Base-by-base conservation (phyloP, 768 basidiomycete species). In the Amanita phalloides region DNA sequence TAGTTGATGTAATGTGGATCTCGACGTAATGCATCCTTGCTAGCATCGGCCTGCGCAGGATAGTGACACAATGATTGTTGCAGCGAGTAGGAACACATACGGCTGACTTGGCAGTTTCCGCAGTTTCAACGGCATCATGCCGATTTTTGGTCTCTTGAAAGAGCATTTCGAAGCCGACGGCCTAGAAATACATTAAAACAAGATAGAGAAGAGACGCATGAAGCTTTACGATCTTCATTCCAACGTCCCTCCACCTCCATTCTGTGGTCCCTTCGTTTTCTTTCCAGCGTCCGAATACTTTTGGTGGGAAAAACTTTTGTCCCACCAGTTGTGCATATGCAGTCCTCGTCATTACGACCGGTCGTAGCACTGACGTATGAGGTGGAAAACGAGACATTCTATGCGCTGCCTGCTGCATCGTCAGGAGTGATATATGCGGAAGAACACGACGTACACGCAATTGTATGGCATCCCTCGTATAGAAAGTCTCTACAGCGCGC, bases 141-240 rank as follows among this genome's bases (percentile, higher is more conserved):
- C 79, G 78, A 44, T 75, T 70, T 65, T 86, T 84, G 53, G 79
- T 85, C 62, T 92, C 92, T 62, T 88, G 84, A 63, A 88, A 97
- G 37, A 96, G 75, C 76, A 98, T 99, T 70, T 99, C 96, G 55
- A 97, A 97, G 1, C 96, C 96, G 56, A 90, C 90, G 2, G 92
- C 84, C 86, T 94, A 42, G 20, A 8, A 48, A 46, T 21, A 8
- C 8, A 21, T 42, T 8, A 11, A 48, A 44, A 26, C 7, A 5
- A 26, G 26, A 44, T 26, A 48, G 49, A 45, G 60, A 25, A 47
- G 20, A 51, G 26, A 11, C 21, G 36, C 30, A 6, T 28, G 25
- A 39, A 46, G 30, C 4, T 78, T 45, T 54, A 89, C 92, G 48
- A 98, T 82, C 71, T 98, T 98, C 83, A 97, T 87, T 6, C 95